Base-by-base conservation (phyloP, 257 asterid genomes). In the Ligustrum vulgare region DNA sequence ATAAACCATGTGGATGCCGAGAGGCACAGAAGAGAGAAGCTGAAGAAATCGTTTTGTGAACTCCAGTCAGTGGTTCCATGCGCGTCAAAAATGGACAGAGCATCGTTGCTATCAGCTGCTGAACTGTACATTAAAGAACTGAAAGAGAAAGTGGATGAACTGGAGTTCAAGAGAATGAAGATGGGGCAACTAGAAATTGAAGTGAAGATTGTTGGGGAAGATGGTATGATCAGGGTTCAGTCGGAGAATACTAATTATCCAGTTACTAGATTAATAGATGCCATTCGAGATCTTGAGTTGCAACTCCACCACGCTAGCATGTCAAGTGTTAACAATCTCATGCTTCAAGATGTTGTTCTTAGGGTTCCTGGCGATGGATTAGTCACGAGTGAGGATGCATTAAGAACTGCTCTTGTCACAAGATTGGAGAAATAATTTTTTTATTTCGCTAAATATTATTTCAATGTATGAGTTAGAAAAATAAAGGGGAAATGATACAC, bases 11-110 rank as follows among this genome's bases (percentile, higher is more conserved):
- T 90, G 80, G 97, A 89, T 76, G 96, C 96, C 18, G 98, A 92
- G 93, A 78, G 94, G 86, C 98, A 91, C 89, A 70, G 98, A 70
- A 63, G 98, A 77, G 98, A 93, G 88, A 93, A 91, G 90, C 89
- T 93, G 34, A 93, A 90, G 86, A 87, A 87, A 85, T 92, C 47
- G 0, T 92, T 92, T 88, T 90, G 85, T 80, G 90, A 93, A 8
- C 89, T 92, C 10, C 90, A 97, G 0, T 91, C 97, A 4, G 98
- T 88, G 18, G 97, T 92, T 0, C 98, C 98, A 0, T 88, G 87
- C 86, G 96, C 89, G 18, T 92, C 96, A 0, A 77, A 91, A 72
- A 86, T 92, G 97, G 94, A 92, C 81, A 92, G 90, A 78, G 96
- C 96, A 0, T 92, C 96, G 0, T 83, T 92, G 36, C 82, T 92